These are phyloP conservation scores for Spinacia oleracea DNA, from an alignment of 179 eudicot genomes.

Conservation along the genomic window DNA sequence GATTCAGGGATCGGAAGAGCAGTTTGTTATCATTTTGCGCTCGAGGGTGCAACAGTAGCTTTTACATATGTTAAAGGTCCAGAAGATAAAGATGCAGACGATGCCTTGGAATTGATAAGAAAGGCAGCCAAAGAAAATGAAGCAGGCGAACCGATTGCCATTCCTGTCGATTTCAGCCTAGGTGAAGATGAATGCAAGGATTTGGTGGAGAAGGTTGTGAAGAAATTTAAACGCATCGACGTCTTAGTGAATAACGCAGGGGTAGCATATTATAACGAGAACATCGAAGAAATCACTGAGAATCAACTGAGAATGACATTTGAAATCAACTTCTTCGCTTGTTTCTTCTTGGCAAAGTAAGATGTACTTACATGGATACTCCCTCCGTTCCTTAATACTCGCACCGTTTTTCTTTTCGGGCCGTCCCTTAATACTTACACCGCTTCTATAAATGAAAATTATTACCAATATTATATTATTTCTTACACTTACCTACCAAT, in stretches of 20 bases:
- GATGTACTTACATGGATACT: too few relatives aligned
- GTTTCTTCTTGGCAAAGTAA: slow-evolving; percentile 34
- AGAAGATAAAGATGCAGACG: slow-evolving; percentile 59
- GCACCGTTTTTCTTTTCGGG: too few relatives aligned
- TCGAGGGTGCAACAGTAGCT: slow-evolving; percentile 75
- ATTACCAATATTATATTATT: too few relatives aligned
- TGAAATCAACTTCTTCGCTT: slow-evolving; percentile 27
- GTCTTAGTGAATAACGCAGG: slow-evolving; percentile 35
- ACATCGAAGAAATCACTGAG: slow-evolving; percentile 25
- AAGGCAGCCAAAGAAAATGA: slow-evolving; percentile 35
- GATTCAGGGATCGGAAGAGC: slow-evolving; percentile 81
- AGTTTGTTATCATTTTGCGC: slow-evolving; percentile 47
- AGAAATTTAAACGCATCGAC: slow-evolving; percentile 25
- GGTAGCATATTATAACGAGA: slow-evolving; percentile 3
- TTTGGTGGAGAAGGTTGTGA: slow-evolving; percentile 31
- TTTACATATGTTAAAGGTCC: slow-evolving; percentile 58
- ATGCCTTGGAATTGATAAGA: slow-evolving; percentile 42
- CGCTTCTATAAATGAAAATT: too few relatives aligned
- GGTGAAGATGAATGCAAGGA: slow-evolving; percentile 22
- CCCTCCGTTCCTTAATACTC: too few relatives aligned
- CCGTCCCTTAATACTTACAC: too few relatives aligned
- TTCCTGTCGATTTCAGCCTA: slow-evolving; percentile 46
- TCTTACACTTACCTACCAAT: too few relatives aligned
- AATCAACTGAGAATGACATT: slow-evolving; percentile 22
- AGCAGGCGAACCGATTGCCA: slow-evolving; percentile 55